Evolutionary conservation across 129 eudicot genomes (phyloP), one percentile per base, ranked within the genome.

Genomic region (Centaurea solstitialis): DNA sequence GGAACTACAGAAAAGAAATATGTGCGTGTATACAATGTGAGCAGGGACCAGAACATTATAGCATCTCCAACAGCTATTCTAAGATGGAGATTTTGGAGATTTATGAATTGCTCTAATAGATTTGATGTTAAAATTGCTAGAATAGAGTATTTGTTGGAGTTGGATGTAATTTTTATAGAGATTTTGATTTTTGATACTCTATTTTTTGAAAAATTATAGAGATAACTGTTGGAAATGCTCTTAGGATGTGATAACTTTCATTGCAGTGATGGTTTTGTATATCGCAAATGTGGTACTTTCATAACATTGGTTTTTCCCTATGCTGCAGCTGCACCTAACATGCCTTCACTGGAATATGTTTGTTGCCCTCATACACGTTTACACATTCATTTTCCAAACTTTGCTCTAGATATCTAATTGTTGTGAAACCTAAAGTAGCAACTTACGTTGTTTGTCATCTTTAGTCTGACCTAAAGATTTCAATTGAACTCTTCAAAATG

Each of bases 401-500:
- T 59, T 70, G 40, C 40, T 35, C 61, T 72, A 26, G 43, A 22
- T 9, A 59, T 72, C 61, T 79, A 70, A 17, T 79, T 20, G 20
- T 68, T 8, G 33, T 71, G 33, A 70, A 53, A 72, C 72, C 17
- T 37, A 71, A 80, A 72, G 78, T 71, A 40, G 50, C 64, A 59
- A 72, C 20, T 53, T 70, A 57, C 62, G 40, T 22, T 22, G 41
- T 72, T 57, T 23, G 65, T 22, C 45, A 11, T 40, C 62, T 57
- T 57, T 71, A 71, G 30, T 79, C 13, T 53, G 17, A 70, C 35
- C 59, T 67, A 40, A 43, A 68, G 67, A 61, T 73, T 24, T 74
- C 59, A 81, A 6, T 41, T n/a, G 12, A 70, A 70, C 24, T 37
- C 67, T 70, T 70, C 26, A 53, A 39, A 40, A 82, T 76, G 78